phyloP scores from a whole-genome alignment of 345 rosid genomes.

The Erucastrum elatum region DNA sequence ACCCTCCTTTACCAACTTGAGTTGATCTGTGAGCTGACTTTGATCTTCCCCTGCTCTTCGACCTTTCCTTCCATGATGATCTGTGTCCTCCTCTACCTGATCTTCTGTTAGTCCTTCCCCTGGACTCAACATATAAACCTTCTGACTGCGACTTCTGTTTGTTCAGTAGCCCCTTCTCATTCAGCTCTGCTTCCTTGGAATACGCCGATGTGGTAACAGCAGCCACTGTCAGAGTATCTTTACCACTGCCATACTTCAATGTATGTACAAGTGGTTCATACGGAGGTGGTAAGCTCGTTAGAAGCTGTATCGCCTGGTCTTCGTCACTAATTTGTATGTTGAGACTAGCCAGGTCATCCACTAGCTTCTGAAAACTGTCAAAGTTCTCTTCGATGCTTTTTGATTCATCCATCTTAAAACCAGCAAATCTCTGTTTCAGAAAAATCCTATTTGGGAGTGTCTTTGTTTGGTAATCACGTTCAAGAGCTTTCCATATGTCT shows the following conservation, averaged over 20 bases:
- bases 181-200: neutral
- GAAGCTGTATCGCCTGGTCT: neutral
- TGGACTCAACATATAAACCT: neutral
- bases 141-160: neutral
- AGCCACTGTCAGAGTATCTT: neutral
- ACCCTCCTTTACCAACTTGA: neutral
- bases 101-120: neutral
- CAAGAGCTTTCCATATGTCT: neutral
- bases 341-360: neutral
- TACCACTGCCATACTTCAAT: neutral
- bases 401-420: neutral
- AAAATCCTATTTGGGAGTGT: neutral
- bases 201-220: neutral
- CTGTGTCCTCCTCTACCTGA: neutral
- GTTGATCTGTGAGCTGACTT: neutral
- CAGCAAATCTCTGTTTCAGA: neutral
- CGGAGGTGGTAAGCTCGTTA: neutral
- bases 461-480: neutral
- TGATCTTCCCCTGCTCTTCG: neutral
- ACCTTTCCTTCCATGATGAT: neutral
- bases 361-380: neutral
- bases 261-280: neutral
- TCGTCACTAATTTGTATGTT: neutral
- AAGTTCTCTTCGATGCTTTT: neutral
- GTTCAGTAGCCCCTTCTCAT: neutral